Evolutionary conservation across 805 yeast species (phyloP), one percentile per base, ranked within the genome.

Genomic region (Nakazawaea ambrosiae): DNA sequence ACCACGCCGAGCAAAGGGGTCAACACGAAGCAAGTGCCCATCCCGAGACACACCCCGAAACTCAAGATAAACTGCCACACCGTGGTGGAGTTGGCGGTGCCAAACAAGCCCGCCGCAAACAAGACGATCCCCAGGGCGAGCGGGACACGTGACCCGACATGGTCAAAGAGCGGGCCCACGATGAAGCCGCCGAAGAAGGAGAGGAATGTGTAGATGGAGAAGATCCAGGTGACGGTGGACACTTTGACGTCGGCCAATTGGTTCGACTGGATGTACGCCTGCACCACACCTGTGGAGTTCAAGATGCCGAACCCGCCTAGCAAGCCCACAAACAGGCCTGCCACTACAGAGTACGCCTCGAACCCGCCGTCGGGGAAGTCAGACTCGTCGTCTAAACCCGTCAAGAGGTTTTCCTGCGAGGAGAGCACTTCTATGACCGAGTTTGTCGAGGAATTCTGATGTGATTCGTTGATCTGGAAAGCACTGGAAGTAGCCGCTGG

Each of bases 191-290:
- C 47, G 19, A 61, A 51, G 45, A 72, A 72, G 2, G 73, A 61
- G 12, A 78, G 52, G 29, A 76, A 71, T 40, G 71, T 56, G 49
- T 66, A 73, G 26, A 79, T 51, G 1, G 86, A 78, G 46, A 80
- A 80, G 24, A 80, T 70, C 87, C 87, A 80, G 2, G 83, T 71
- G 7, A 78, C 66, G 1, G 73, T 57, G 2, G 80, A 66, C 3
- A 75, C 63, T 4, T 62, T 50, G 5, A 60, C 58, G 30, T 66
- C 45, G 0, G 58, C 57, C 42, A 80, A 57, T 50, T 78, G 84
- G 51, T 80, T 68, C 10, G 57, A 59, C 17, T 78, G 68, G 6
- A 80, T 65, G 46, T 76, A 75, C 0, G 79, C 67, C 54, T 79
- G 80, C 28, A 80, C 64, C 4, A 76, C 84, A 45, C 86, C 86